Evolutionary conservation across 1,284 basidiomycete genomes (phyloP), one percentile per base, ranked within the genome.

Genomic region (Naganishia cerealis): DNA sequence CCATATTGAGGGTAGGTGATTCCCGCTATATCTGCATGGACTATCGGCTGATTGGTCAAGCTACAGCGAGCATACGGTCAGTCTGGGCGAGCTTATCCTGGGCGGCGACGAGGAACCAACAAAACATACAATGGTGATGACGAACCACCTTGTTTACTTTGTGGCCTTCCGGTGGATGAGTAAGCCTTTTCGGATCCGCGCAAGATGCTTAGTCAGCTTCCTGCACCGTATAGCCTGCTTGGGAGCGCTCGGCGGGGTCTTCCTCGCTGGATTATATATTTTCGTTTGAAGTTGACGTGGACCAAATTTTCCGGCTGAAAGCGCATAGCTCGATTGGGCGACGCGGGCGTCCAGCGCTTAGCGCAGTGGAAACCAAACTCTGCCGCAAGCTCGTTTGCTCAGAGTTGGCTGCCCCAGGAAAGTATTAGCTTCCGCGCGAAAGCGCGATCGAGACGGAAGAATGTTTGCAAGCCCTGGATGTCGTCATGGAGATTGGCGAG

Each of bases 251-350:
- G 38, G 9, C 39, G 38, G 29, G 39, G 61, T 36, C 36, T 36
- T 53, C 33, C 36, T 50, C 18, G 61, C 50, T 63, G 61, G 61
- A 63, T 63, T 63, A 63, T 63, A 63, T 63, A 63, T 63, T 63
- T 63, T 54, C 61, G 21, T 63, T 63, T 63, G 61, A 63, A 10
- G 61, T 63, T 63, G 61, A 63, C 61, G 61, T 63, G 61, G 61
- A 63, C 61, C n/a, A 63, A 52, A 54, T 63, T 63, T 63, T 63
- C 48, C 46, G 46, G 12, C 21, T 63, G 21, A 40, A 63, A 53
- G 61, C 61, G 61, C 61, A 26, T 46, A 18, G 29, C 21, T 38
- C 15, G 12, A 29, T 21, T 59, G 57, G n/a, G 46, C 46, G 5
- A 7, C 24, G 46, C 46, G n/a, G 46, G 8, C 9, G 7, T 50